Base-by-base conservation (phyloP, 129 eudicot species). In the Sambucus nigra region DNA sequence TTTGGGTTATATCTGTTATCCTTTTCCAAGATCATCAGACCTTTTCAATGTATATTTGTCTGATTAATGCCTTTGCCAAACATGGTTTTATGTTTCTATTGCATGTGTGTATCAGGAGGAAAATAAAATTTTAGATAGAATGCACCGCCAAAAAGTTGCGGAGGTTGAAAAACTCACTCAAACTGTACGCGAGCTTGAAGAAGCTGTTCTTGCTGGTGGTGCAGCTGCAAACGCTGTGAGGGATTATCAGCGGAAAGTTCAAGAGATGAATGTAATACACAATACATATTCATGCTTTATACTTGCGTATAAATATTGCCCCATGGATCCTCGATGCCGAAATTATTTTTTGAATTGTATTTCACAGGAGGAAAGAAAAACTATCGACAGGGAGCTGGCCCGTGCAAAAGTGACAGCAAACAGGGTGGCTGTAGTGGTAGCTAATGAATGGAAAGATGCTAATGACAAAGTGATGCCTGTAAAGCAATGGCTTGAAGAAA, bases 391-490 rank as follows among this genome's bases (percentile, higher is more conserved):
- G 49, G 96, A 88, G 77, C 71, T 88, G 51, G 96, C 96, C 2
- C 94, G 96, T 26, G 96, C 96, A 31, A 88, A 83, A 73, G 96
- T 88, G 51, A 88, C 89, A n/a, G 96, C 96, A 47, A 88, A 88
- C 67, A 80, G 96, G 76, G 96, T 88, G 47, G 96, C 96, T 22
- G 78, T 88, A 42, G 96, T 88, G 12, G 96, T 88, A 32, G 96
- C 96, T 48, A 88, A 88, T 62, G 96, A 88, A 65, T 88, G 94
- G 94, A 88, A 88, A 75, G 96, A 88, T 64, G 76, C 94, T 47
- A 88, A 80, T 75, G 96, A 88, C 66, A 88, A 88, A 65, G 96
- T 88, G 70, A 88, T 88, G 96, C 96, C 96, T 56, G 96, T 88
- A 33, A 88, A 83, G 52, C 96, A 88, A 68, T 88, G 96, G 96